Evolutionary conservation across 2,329 filamentous ascomycete species (phyloP).

Genomic region (Xylaria multiplex): DNA sequence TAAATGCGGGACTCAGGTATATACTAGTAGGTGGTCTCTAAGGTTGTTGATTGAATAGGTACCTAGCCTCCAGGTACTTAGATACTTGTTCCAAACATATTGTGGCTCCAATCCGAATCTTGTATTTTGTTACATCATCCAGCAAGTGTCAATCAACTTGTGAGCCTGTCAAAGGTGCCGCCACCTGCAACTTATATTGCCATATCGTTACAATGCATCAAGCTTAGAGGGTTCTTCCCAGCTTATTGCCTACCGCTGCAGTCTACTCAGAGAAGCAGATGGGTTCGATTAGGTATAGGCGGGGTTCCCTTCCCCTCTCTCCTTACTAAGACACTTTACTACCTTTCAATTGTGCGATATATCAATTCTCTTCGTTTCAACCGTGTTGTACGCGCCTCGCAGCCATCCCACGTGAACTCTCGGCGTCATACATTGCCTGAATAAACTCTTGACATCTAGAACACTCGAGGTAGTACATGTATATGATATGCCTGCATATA

Average conservation of each 20-base stretch:
- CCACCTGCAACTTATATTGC: not conserved
- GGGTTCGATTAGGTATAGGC: not conserved
- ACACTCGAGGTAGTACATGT: not conserved
- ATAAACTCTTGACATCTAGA: not conserved
- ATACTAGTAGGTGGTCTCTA: not conserved
- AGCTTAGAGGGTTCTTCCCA: constrained; percentile 2
- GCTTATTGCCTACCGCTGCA: not conserved
- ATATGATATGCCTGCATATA: not conserved
- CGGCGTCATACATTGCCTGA: not conserved
- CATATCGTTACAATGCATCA: constrained; percentile 11
- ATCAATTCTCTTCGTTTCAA: not conserved
- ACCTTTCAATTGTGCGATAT: no score
- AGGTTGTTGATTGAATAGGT: not conserved
- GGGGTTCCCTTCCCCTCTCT: not conserved
- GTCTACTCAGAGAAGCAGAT: not conserved
- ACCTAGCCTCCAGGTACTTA: no score
- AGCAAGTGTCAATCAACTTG: not conserved
- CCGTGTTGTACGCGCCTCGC: constrained; percentile 10
- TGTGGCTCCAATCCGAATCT: no score
- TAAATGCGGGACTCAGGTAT: not conserved
- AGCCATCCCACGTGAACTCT: not conserved
- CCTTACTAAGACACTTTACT: not conserved
- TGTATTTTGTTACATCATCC: not conserved
- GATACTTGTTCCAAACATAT: no score
- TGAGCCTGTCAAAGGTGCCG: not conserved